Evolutionary conservation across 495 filamentous ascomycete genomes (phyloP).

Genomic region (Penicillium nucicola): DNA sequence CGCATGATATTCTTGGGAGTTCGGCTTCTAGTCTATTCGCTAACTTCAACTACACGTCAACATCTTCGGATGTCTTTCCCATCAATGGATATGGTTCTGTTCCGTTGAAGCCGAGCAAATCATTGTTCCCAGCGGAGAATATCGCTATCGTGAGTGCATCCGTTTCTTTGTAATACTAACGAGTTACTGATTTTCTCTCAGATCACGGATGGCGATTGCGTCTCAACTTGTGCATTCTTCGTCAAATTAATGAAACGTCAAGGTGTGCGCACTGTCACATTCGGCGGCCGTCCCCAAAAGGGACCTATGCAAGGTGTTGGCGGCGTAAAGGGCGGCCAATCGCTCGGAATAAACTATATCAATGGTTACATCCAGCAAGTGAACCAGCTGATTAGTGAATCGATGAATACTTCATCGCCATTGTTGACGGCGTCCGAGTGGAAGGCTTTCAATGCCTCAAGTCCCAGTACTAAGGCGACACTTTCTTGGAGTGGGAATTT

Average conservation of each 20-base stretch:
- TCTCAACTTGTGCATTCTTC: slow-evolving; percentile 62
- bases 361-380: slow-evolving; percentile 34
- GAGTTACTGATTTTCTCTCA: slow-evolving; percentile 3
- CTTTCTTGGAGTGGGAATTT: slow-evolving; percentile 24
- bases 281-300: slow-evolving; percentile 56
- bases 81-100: slow-evolving; percentile 40
- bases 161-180: background rate
- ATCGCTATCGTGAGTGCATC: slow-evolving; percentile 40
- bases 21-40: slow-evolving; percentile 44
- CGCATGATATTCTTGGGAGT: slow-evolving; percentile 37
- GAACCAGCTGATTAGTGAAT: slow-evolving; percentile 11
- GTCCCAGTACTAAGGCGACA: slow-evolving; percentile 12
- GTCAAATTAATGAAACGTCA: slow-evolving; percentile 52
- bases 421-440: slow-evolving; percentile 31
- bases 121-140: slow-evolving; percentile 46
- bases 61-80: slow-evolving; percentile 26
- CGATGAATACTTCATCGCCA: slow-evolving; percentile 18
- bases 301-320: slow-evolving; percentile 64
- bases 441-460: slow-evolving; percentile 28
- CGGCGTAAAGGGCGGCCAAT: slow-evolving; percentile 52
- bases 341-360: slow-evolving; percentile 19
- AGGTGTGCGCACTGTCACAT: slow-evolving; percentile 56
- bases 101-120: slow-evolving; percentile 23
- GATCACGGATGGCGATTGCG: slow-evolving; percentile 60
- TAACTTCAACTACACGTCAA: slow-evolving; percentile 47